Percentiles rank a stretch among this genome's conserved stretches.
Evolutionary conservation across 2,329 filamentous ascomycete species (phyloP).

Genomic region (Davidsoniella eucalypti): DNA sequence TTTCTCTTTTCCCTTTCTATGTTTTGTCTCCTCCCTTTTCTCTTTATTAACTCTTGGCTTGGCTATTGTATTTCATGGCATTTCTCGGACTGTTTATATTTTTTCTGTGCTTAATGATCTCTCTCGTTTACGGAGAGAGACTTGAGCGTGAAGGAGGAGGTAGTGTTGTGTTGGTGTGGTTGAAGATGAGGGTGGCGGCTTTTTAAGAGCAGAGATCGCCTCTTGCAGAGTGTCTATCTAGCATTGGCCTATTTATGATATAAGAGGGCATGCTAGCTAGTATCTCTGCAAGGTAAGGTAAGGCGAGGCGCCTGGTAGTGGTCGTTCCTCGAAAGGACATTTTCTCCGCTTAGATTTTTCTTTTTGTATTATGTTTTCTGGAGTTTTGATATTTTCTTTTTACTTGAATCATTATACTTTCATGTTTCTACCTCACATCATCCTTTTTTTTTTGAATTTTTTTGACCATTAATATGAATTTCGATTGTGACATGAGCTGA

Average conservation of each 20-base stretch:
- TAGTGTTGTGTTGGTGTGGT: background rate
- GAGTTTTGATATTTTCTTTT: background rate
- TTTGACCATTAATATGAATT: background rate
- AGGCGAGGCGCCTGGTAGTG: too few species aligned
- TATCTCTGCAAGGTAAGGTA: too few species aligned
- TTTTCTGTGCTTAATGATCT: background rate
- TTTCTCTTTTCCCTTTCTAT: constrained; percentile 4
- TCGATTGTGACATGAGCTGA: background rate
- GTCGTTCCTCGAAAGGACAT: background rate
- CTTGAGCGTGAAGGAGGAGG: background rate
- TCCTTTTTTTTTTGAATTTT: background rate
- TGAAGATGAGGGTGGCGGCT: background rate
- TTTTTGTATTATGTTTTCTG: too few species aligned
- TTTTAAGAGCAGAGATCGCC: too few species aligned
- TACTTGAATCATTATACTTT: background rate
- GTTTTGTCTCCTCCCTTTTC: background rate
- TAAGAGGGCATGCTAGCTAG: too few species aligned
- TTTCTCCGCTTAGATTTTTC: background rate
- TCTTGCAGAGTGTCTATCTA: too few species aligned
- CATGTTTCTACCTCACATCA: constrained; percentile 47
- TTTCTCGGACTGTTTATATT: constrained; percentile 1
- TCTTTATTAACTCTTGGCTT: background rate
- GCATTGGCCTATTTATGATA: too few species aligned
- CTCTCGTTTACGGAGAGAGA: background rate
- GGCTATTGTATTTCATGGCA: background rate